A percentile compares a stretch with the other conserved stretches of the same genome.
phyloP scores from a whole-genome alignment of 169 alveolate genomes.

The Babesia bigemina region DNA sequence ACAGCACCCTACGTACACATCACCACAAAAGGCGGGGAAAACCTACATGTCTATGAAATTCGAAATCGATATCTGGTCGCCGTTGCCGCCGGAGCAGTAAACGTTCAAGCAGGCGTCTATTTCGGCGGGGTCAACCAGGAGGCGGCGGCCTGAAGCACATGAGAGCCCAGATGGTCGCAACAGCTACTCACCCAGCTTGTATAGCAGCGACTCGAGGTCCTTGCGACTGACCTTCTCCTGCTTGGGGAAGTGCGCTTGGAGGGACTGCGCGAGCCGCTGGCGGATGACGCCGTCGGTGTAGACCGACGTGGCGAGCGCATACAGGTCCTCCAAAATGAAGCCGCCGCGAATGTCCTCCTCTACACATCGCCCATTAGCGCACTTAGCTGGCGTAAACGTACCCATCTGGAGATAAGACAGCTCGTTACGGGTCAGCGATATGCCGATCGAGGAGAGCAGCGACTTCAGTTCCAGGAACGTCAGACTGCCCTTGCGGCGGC shows the following conservation, averaged over 20 bases:
- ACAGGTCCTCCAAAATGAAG: constrained; percentile 57
- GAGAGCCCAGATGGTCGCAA: not conserved
- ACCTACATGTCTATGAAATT: constrained; percentile 54
- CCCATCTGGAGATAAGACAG: constrained; percentile 53
- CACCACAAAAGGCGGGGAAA: not conserved
- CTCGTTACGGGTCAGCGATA: constrained; percentile 51
- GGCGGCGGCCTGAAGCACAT: constrained; percentile 24
- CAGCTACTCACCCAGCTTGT: constrained; percentile 36
- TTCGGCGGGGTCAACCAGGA: constrained; percentile 47
- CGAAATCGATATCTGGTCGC: constrained; percentile 20
- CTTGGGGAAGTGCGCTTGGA: constrained; percentile 42
- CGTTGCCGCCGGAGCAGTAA: constrained; percentile 15
- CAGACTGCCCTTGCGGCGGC: constrained; percentile 53
- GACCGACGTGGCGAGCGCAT: constrained; percentile 57
- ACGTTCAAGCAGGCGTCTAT: constrained; percentile 48
- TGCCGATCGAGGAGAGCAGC: constrained; percentile 52
- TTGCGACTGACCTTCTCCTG: constrained; percentile 9
- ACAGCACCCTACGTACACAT: constrained; percentile 30
- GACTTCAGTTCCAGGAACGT: constrained; percentile 31
- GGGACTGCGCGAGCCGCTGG: constrained; percentile 42
- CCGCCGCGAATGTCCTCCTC: constrained; percentile 65
- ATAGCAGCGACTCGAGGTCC: constrained; percentile 29
- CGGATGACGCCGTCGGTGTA: constrained; percentile 51
- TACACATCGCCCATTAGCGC: not conserved
- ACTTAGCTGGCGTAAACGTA: constrained; percentile 4